Conservation (phyloP, 345 rosid species). For the Acer saccharum region DNA sequence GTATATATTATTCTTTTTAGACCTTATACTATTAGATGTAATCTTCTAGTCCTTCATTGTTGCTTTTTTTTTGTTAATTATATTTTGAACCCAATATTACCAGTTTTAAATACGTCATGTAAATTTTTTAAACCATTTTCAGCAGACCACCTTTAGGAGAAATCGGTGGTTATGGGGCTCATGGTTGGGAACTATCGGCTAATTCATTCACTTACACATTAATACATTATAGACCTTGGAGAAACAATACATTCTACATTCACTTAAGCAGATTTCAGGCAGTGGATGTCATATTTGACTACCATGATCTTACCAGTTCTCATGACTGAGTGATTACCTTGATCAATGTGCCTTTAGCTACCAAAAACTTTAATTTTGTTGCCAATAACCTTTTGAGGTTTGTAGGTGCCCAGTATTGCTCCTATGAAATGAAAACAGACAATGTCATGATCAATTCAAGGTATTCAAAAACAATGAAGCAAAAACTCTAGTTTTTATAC, state of each 20-base stretch:
- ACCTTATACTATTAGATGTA: neutral
- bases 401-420: slow-evolving; percentile 60
- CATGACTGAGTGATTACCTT: slow-evolving; percentile 53
- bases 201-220: neutral
- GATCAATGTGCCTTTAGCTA: slow-evolving; percentile 74
- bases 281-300: neutral
- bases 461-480: slow-evolving; percentile 12
- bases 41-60: neutral
- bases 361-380: slow-evolving; percentile 70
- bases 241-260: neutral
- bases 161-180: slow-evolving; percentile 5
- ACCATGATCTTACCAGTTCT: neutral
- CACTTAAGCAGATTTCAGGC: neutral
- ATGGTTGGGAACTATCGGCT: neutral
- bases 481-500: neutral
- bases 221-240: slow-evolving; percentile 3
- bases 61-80: neutral
- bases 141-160: neutral
- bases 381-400: slow-evolving; percentile 82
- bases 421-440: slow-evolving; percentile 50
- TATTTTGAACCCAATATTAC: neutral
- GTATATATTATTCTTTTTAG: neutral
- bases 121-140: slow-evolving; percentile 12
- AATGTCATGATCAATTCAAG: slow-evolving; percentile 11
- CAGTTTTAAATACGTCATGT: neutral